Evolutionary conservation across 495 filamentous ascomycete species (phyloP), one percentile per base, ranked within the genome.

Genomic region (Neurospora intermedia): DNA sequence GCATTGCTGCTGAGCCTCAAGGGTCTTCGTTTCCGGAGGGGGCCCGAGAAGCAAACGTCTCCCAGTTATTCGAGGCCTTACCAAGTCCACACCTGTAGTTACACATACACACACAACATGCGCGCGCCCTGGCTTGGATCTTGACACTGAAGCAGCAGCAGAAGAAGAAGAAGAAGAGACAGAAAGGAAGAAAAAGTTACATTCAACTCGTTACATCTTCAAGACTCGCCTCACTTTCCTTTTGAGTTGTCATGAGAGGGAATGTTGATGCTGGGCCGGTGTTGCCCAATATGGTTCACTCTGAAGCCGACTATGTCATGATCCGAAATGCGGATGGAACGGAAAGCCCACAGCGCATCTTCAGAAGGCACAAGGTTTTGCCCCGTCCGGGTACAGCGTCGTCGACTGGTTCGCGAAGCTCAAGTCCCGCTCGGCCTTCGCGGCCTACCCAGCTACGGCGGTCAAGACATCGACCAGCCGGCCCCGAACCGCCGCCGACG

Each of bases 311-410:
- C 6, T 74, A 72, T 70, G 73, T 72, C 31, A 45, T 78, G 13
- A 73, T 71, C 41, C 59, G 59, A 69, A 72, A 73, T 18, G 23
- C 71, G 70, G 75, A 76, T 41, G 59, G 75, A 69, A 39, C 73
- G 15, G 73, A 46, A 18, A 73, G 42, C 70, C 79, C 75, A 31
- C 83, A 77, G 77, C 80, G 76, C 45, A 82, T 83, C 71, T 84
- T 89, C 77, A 89, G 84, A 79, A 88, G 83, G 75, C 87, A 88
- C 76, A 88, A 87, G 77, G 78, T 81, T 31, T 81, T 89, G 31
- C 87, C 87, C 43, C 86, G 84, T 72, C 87, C 86, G 45, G 81
- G 78, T 71, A 84, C 75, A 73, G 78, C 54, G 27, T 82, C 66
- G 73, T 20, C 10, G 69, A 73, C 76, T 73, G 71, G 72, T 73